Percentiles rank a stretch among this genome's conserved stretches.
Evolutionary conservation across 305 asterid species (phyloP).

Genomic region (Solanum hybrid): DNA sequence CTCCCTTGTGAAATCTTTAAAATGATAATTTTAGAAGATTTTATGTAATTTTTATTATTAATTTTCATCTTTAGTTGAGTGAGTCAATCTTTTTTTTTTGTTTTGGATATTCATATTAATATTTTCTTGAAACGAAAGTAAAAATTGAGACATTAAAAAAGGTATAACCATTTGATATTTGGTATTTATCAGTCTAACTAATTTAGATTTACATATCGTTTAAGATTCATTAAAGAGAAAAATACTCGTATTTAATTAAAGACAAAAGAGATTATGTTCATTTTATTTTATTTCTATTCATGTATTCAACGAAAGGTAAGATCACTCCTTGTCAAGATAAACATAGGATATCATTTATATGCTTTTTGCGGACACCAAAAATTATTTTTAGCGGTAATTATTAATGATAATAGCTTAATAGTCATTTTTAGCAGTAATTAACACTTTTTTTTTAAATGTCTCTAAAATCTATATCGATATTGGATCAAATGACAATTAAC

Average conservation of each 20-base stretch:
- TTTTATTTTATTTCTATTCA: not conserved
- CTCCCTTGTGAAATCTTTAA: not conserved
- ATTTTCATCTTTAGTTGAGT: not conserved
- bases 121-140: not conserved
- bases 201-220: not conserved
- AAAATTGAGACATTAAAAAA: not conserved
- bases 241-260: too few species aligned
- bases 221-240: not conserved
- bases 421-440: not conserved
- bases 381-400: too few species aligned
- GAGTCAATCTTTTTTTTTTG: not conserved
- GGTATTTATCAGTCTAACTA: not conserved
- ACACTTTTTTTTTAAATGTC: too few species aligned
- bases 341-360: not conserved
- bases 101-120: not conserved
- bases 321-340: not conserved
- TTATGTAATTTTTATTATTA: not conserved
- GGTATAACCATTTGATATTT: not conserved
- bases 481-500: too few species aligned
- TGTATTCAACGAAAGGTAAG: not conserved
- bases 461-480: fast-evolving
- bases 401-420: too few species aligned
- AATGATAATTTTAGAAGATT: not conserved
- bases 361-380: too few species aligned
- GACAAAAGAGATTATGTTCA: not conserved